Percentiles rank a stretch among this genome's conserved stretches.
Evolutionary conservation across 1,139 yeast genomes (phyloP).

Genomic region (Debaryomyces sp.): DNA sequence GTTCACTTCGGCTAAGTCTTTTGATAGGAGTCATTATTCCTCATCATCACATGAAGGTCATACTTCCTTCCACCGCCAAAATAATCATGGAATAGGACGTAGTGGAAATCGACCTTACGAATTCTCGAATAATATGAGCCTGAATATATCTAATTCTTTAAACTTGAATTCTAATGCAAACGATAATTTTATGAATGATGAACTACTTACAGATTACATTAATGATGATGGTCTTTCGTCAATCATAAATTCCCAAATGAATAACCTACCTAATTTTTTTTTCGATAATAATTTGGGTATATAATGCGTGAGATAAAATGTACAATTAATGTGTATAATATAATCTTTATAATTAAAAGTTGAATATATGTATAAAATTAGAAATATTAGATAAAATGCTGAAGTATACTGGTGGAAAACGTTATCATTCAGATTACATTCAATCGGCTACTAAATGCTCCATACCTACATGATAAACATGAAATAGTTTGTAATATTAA

Average conservation of each 20-base stretch:
- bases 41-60: neutral
- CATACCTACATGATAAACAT: too few species aligned
- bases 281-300: constrained; percentile 38
- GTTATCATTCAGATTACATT: too few species aligned
- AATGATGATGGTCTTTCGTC: constrained; percentile 21
- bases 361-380: too few species aligned
- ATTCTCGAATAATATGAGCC: constrained; percentile 9
- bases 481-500: neutral
- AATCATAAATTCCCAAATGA: constrained; percentile 18
- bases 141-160: constrained; percentile 29
- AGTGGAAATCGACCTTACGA: neutral
- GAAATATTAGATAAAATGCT: too few species aligned
- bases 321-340: neutral
- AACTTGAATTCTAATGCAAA: constrained; percentile 16
- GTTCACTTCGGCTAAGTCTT: constrained; percentile 7
- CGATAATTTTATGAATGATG: constrained; percentile 9
- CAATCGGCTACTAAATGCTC: too few species aligned
- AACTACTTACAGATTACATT: constrained; percentile 17
- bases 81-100: neutral
- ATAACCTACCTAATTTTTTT: constrained; percentile 41
- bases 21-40: neutral
- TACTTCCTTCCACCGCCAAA: neutral
- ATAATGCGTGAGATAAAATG: constrained; percentile 9
- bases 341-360: too few species aligned
- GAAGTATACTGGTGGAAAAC: too few species aligned